Evolutionary conservation across 2,329 filamentous ascomycete genomes (phyloP), one percentile per base, ranked within the genome.

Genomic region (Fusarium avenaceum): DNA sequence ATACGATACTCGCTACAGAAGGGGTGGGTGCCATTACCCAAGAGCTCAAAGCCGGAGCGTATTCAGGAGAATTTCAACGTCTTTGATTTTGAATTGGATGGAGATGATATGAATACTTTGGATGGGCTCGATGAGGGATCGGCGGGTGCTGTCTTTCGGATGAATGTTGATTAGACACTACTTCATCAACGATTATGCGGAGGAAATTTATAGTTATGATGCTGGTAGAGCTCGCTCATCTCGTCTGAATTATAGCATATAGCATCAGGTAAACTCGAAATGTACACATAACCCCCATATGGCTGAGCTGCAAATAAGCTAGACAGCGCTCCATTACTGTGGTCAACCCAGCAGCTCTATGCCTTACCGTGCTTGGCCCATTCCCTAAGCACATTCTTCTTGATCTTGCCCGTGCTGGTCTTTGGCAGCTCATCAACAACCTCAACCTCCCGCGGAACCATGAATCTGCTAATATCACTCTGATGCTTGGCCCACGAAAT

Each of bases 371-470:
- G 69, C 70, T 76, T 78, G 4, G 92, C 92, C 95, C 94, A 97
- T 71, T 93, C 91, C 63, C 96, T 84, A 56, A 99, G 79, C 8
- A 97, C 88, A 74, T 97, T 98, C 88, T 99, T 99, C 86, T 93
- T 90, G 63, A 98, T 86, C 85, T 99, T 99, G 4, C 96, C 96
- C 1, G 96, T 99, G 78, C 92, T 96, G 28, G 96, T 99, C 86
- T 99, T 99, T 11, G 96, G 96, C 69, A 99, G 83, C 78, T 97
- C 94, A 7, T 82, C 71, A n/a, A 99, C 88, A 43, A 98, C 83
- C 78, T 97, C 92, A 1, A 90, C 86, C 75, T 90, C 89, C 40
- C 85, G 79, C 26, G 88, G 89, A 15, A 91, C 90, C 96, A 98
- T 98, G 76, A 97, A 99, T 69, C 89, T 89, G 80, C 92, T 94